phyloP scores from a whole-genome alignment of 345 rosid species.

The Salix viminalis region DNA sequence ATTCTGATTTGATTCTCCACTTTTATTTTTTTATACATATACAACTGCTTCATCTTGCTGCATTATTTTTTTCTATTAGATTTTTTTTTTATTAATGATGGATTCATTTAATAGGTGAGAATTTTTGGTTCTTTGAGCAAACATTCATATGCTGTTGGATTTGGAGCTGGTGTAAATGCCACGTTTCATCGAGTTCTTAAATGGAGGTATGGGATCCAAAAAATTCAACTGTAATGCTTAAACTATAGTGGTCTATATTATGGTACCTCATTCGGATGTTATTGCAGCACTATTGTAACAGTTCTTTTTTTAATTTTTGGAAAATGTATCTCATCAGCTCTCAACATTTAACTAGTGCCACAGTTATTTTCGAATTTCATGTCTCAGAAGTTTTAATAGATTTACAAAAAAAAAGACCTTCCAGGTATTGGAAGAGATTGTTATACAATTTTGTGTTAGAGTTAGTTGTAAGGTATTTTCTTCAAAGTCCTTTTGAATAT shows the following conservation, averaged over 20 bases:
- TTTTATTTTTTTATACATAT: slow-evolving; percentile 8
- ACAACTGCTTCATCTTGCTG: slow-evolving; percentile 13
- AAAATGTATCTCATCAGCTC: not conserved
- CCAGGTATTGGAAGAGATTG: no score
- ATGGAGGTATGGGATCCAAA: slow-evolving; percentile 38
- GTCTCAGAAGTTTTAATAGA: not conserved
- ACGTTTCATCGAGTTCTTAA: slow-evolving; percentile 68
- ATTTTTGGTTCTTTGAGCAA: slow-evolving; percentile 53
- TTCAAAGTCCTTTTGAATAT: no score
- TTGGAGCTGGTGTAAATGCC: slow-evolving; percentile 62
- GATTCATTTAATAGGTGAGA: slow-evolving; percentile 43
- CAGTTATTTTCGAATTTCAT: not conserved
- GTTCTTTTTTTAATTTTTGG: not conserved
- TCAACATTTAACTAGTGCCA: not conserved
- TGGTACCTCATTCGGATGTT: not conserved
- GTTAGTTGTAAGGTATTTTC: no score
- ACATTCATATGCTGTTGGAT: slow-evolving; percentile 56
- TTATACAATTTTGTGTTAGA: no score
- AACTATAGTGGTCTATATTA: not conserved
- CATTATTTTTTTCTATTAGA: not conserved
- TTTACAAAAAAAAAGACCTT: no score
- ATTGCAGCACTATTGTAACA: not conserved
- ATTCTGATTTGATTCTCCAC: not conserved
- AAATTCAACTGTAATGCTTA: slow-evolving; percentile 6
- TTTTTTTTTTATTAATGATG: not conserved